These are phyloP conservation scores for Fusarium camptoceras DNA, from an alignment of 2,329 filamentous ascomycete genomes.

Conservation along the genomic window DNA sequence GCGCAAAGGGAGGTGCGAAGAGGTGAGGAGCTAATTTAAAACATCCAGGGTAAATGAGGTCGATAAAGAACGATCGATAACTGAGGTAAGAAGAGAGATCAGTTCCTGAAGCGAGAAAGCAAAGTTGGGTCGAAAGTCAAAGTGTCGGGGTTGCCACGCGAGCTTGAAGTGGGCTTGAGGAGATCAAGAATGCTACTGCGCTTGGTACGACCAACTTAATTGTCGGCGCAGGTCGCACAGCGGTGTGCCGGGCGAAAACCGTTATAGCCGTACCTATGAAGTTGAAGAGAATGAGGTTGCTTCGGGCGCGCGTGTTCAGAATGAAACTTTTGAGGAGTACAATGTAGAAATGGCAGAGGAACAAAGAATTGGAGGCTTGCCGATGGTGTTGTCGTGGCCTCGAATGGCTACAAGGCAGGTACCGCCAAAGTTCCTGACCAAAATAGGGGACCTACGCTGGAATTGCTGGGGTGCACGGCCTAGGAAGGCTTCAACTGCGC, in stretches of 20 bases:
- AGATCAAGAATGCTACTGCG: constrained; percentile 16
- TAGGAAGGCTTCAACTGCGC: constrained; percentile 21
- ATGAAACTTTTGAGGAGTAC: neutral
- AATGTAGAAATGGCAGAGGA: neutral
- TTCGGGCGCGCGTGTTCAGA: neutral
- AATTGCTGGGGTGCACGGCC: constrained; percentile 11
- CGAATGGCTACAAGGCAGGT: constrained; percentile 18
- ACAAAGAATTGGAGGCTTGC: constrained; percentile 23
- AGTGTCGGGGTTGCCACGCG: constrained; percentile 29
- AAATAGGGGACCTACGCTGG: constrained; percentile 38
- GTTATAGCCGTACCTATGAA: constrained; percentile 32
- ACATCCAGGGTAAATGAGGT: constrained; percentile 39
- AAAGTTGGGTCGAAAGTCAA: constrained; percentile 10
- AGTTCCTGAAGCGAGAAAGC: constrained; percentile 5
- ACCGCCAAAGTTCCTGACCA: constrained; percentile 26
- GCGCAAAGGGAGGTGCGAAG: constrained; percentile 37
- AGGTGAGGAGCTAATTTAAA: constrained; percentile 31
- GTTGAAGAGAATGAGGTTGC: neutral
- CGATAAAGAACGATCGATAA: constrained; percentile 18
- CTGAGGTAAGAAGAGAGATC: constrained; percentile 8
- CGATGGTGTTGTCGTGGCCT: constrained; percentile 45
- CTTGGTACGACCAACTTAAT: constrained; percentile 16
- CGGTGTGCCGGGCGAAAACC: constrained; percentile 11
- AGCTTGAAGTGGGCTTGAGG: constrained; percentile 2
- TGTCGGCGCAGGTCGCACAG: constrained; percentile 27